A percentile compares a stretch with the other conserved stretches of the same genome.
These are phyloP conservation scores for Trichophyton rubrum DNA, from an alignment of 2,329 filamentous ascomycete species.

Conservation along the genomic window DNA sequence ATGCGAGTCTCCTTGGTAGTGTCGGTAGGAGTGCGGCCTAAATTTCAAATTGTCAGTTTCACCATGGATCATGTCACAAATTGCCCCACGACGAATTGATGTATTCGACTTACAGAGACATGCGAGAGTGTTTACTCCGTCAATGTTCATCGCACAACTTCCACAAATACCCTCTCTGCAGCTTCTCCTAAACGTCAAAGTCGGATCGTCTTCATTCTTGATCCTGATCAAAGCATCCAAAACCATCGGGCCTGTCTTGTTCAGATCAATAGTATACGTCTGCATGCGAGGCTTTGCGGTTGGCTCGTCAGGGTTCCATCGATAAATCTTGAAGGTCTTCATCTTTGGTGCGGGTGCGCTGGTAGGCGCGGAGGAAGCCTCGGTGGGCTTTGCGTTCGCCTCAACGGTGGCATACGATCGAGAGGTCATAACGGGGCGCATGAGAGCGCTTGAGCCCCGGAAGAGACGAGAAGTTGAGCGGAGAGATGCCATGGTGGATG, in stretches of 20 bases:
- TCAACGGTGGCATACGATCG: conserved; percentile 39
- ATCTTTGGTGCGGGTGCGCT: conserved; percentile 52
- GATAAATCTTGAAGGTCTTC: conserved; percentile 98
- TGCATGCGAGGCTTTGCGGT: conserved; percentile 92
- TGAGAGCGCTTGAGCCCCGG: conserved; percentile 31
- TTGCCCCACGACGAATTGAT: not conserved
- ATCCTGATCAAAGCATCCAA: conserved; percentile 92
- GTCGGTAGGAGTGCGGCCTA: conserved; percentile 88
- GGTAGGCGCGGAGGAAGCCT: conserved; percentile 42
- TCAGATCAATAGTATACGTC: conserved; percentile 84
- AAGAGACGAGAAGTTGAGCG: conserved; percentile 36
- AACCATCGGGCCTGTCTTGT: conserved; percentile 99
- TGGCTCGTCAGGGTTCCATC: conserved; percentile 92
- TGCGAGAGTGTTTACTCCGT: conserved; percentile 93
- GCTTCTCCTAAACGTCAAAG: conserved; percentile 86
- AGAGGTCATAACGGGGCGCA: conserved; percentile 27
- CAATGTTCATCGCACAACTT: conserved; percentile 99
- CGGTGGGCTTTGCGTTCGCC: conserved; percentile 18
- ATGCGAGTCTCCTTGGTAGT: conserved; percentile 73
- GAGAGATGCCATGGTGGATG: conserved; percentile 36
- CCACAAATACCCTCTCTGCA: conserved; percentile 98
- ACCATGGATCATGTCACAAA: not conserved
- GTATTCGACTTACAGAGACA: conserved; percentile 62
- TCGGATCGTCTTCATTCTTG: conserved; percentile 98
- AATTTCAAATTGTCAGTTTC: conserved; percentile 1